Percentiles rank a stretch among this genome's conserved stretches.
These are phyloP conservation scores for Fusarium siculi DNA, from an alignment of 2,329 filamentous ascomycete species.

Conservation along the genomic window DNA sequence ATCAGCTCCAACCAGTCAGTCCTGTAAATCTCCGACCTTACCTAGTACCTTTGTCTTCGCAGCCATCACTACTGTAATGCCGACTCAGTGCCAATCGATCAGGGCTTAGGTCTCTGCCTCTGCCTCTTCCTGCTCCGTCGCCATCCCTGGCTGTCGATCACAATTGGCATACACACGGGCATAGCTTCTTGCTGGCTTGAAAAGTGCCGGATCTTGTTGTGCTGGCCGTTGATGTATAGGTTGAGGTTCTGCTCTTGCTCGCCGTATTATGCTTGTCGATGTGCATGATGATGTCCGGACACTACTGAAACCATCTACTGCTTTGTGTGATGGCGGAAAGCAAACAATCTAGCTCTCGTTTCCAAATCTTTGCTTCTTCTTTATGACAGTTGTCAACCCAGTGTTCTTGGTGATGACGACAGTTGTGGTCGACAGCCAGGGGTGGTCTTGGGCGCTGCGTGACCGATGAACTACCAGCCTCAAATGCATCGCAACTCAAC, in stretches of 20 bases:
- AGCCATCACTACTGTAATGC: not conserved
- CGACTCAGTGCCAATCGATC: accelerated
- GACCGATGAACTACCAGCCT: not conserved
- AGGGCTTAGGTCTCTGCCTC: not conserved
- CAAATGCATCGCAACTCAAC: accelerated
- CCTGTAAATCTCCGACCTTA: accelerated
- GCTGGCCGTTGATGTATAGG: not conserved
- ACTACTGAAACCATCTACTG: not conserved
- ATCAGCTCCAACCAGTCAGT: not conserved
- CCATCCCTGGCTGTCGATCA: accelerated
- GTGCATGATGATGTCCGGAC: not conserved
- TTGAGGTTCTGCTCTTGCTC: not conserved
- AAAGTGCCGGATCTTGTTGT: not conserved
- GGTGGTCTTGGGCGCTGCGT: accelerated
- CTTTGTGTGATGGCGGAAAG: not conserved
- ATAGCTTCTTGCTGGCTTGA: not conserved
- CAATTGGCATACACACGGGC: accelerated
- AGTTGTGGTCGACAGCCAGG: not conserved
- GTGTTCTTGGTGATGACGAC: not conserved
- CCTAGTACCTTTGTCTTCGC: accelerated
- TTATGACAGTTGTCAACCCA: accelerated
- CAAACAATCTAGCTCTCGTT: not conserved
- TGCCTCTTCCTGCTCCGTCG: not conserved
- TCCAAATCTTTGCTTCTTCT: not conserved
- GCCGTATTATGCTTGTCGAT: accelerated